Percentiles rank a stretch among this genome's conserved stretches.
phyloP scores from a whole-genome alignment of 2,329 filamentous ascomycete species.

The Tolypocladium endophyticum region DNA sequence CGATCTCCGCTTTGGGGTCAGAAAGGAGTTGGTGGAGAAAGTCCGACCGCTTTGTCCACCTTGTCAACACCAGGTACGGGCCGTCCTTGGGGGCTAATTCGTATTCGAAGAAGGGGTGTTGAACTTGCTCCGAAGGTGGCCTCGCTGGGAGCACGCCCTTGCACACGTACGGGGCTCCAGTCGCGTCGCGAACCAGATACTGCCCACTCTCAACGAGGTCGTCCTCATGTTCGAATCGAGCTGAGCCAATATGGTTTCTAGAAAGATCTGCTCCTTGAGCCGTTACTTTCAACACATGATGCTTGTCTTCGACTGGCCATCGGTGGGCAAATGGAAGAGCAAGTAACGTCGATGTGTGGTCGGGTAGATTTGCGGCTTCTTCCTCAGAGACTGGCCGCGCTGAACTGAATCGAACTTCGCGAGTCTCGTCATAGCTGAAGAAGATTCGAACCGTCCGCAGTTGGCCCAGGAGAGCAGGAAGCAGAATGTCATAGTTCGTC shows the following conservation, averaged over 20 bases:
- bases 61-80: constrained; percentile 36
- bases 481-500: constrained; percentile 27
- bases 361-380: constrained; percentile 11
- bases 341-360: constrained; percentile 36
- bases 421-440: constrained; percentile 23
- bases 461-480: constrained; percentile 31
- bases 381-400: constrained; percentile 8
- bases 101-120: constrained; percentile 23
- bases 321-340: constrained; percentile 38
- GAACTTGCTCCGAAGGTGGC: constrained; percentile 29
- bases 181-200: constrained; percentile 30
- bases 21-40: constrained; percentile 37
- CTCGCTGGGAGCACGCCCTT: constrained; percentile 29
- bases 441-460: constrained; percentile 28
- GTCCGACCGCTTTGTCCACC: constrained; percentile 45
- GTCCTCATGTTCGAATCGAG: constrained; percentile 13
- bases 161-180: constrained; percentile 28
- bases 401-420: constrained; percentile 17
- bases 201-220: constrained; percentile 9
- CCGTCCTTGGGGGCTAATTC: constrained; percentile 29
- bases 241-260: constrained; percentile 18
- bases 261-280: constrained; percentile 14
- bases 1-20: constrained; percentile 4
- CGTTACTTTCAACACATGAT: constrained; percentile 33
- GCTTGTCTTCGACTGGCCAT: constrained; percentile 24